phyloP scores from a whole-genome alignment of 169 alveolate species.

The Plasmodium vinckei region DNA sequence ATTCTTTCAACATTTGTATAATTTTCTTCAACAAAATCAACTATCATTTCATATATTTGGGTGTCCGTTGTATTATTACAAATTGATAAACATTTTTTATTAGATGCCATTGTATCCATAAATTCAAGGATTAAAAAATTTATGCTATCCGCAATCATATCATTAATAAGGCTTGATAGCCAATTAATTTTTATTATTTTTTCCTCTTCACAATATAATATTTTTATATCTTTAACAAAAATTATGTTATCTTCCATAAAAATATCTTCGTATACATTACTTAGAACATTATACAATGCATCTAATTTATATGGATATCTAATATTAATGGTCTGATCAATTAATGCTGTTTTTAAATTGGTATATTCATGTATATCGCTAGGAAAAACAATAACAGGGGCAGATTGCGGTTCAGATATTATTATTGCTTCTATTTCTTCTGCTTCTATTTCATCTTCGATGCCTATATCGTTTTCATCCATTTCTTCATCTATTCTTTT shows the following conservation, averaged over 20 bases:
- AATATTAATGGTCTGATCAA: constrained; percentile 80
- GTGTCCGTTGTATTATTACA: constrained; percentile 14
- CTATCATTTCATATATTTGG: constrained; percentile 52
- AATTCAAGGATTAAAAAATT: constrained; percentile 81
- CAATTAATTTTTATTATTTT: constrained; percentile 64
- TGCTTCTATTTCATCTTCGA: not conserved
- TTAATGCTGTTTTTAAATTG: constrained; percentile 74
- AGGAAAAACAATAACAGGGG: constrained; percentile 77
- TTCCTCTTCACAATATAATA: constrained; percentile 11
- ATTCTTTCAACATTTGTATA: constrained; percentile 62
- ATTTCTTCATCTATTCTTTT: not conserved
- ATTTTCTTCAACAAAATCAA: constrained; percentile 50
- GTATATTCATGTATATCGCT: constrained; percentile 79
- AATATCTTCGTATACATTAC: constrained; percentile 80
- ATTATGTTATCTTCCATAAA: constrained; percentile 53
- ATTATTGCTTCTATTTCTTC: constrained; percentile 75
- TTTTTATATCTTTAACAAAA: constrained; percentile 57
- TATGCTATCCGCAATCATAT: constrained; percentile 85
- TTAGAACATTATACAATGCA: constrained; percentile 64
- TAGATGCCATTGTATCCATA: constrained; percentile 29
- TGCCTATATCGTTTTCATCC: not conserved
- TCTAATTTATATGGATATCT: constrained; percentile 77
- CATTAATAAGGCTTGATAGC: constrained; percentile 83
- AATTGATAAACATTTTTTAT: constrained; percentile 11
- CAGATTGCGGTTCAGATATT: constrained; percentile 59